phyloP scores from a whole-genome alignment of 495 filamentous ascomycete species.

The Collariella sp. region DNA sequence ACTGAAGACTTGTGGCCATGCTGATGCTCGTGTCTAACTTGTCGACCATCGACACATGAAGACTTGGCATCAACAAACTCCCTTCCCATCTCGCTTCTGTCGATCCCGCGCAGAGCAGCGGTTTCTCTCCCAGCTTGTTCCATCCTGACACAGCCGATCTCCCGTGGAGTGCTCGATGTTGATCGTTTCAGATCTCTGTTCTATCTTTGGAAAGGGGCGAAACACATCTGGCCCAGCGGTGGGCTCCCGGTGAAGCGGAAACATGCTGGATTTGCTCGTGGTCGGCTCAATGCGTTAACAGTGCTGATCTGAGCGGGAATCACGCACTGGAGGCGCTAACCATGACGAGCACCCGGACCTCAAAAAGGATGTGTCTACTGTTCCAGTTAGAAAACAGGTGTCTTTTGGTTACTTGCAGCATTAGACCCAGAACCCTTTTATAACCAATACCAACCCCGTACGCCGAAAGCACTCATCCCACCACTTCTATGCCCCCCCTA shows the following conservation, averaged over 20 bases:
- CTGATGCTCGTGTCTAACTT: background rate
- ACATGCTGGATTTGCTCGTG: too few relatives aligned
- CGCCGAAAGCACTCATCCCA: background rate
- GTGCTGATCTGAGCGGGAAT: too few relatives aligned
- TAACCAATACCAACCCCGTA: background rate
- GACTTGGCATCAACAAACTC: background rate
- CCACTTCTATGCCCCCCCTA: constrained; percentile 11
- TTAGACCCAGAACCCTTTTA: background rate
- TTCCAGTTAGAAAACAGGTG: background rate
- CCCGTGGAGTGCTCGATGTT: background rate
- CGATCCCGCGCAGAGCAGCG: constrained; percentile 1
- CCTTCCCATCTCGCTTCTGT: constrained; percentile 12
- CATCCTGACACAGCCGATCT: background rate
- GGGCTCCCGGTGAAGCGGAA: too few relatives aligned
- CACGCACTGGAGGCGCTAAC: too few relatives aligned
- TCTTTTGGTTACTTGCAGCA: background rate
- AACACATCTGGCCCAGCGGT: background rate
- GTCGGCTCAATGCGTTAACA: too few relatives aligned
- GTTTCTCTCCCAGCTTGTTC: too few relatives aligned
- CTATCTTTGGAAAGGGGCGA: background rate
- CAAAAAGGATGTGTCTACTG: too few relatives aligned
- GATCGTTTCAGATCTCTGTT: background rate
- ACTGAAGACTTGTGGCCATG: background rate
- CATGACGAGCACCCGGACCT: too few relatives aligned
- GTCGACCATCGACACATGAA: background rate